phyloP scores from a whole-genome alignment of 2,329 filamentous ascomycete species.

The Alternaria atra region DNA sequence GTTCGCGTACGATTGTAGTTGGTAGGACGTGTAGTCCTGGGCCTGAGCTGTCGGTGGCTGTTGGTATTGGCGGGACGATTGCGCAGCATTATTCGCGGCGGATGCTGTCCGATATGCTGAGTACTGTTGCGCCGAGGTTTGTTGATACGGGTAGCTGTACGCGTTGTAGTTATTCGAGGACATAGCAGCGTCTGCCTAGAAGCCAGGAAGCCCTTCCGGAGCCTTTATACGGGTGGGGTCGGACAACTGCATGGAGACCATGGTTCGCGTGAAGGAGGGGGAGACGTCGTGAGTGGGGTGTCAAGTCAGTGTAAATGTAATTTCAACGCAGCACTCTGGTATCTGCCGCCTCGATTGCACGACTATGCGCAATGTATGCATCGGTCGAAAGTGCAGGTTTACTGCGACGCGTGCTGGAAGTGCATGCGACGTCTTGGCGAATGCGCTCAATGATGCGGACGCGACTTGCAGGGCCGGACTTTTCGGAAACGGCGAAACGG shows the following conservation, averaged over 20 bases:
- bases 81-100: slow-evolving; percentile 32
- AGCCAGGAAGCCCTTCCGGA: slow-evolving; percentile 3
- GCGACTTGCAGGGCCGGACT: slow-evolving; percentile 4
- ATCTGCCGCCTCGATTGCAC: background rate
- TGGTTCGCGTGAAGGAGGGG: slow-evolving; percentile 7
- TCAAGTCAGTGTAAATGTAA: background rate
- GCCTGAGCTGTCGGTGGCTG: slow-evolving; percentile 33
- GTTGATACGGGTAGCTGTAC: slow-evolving; percentile 41
- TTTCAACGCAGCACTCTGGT: background rate
- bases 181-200: slow-evolving; percentile 28
- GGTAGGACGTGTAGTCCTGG: slow-evolving; percentile 41
- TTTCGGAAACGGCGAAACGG: slow-evolving; percentile 12
- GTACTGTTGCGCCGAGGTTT: slow-evolving; percentile 42
- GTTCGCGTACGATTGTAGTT: slow-evolving; percentile 28
- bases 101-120: slow-evolving; percentile 38
- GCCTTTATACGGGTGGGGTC: slow-evolving; percentile 8
- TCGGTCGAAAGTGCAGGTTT: background rate
- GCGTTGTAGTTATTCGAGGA: slow-evolving; percentile 37
- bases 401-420: slow-evolving; percentile 17
- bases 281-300: background rate
- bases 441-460: background rate
- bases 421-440: background rate
- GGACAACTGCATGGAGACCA: slow-evolving; percentile 13
- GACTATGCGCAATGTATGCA: background rate
- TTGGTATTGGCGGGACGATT: slow-evolving; percentile 39